Evolutionary conservation across 2,329 filamentous ascomycete genomes (phyloP), one percentile per base, ranked within the genome.

Genomic region (Cladosporium sp.): DNA sequence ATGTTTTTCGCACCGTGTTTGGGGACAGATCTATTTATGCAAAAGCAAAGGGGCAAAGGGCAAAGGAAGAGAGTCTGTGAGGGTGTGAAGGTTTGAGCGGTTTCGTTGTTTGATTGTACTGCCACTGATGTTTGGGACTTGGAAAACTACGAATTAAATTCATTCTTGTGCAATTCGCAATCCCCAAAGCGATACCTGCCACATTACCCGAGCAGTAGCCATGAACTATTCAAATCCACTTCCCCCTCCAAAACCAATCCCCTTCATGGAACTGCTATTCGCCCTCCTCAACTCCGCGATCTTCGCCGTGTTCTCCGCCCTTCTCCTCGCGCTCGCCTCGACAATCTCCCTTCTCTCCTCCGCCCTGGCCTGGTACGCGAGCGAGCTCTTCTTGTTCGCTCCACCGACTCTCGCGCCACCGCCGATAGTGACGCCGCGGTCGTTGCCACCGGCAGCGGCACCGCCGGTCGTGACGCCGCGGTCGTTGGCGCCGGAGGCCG

Each of bases 301-400:
- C 74, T 74, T 80, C 74, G 71, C 78, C 67, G 84, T 74, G 57
- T 78, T 80, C 68, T 83, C 82, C 68, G 81, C 80, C 73, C 83
- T 81, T 73, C 80, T 80, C 67, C 77, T 80, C 56, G 86, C 80
- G 69, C 82, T 81, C 71, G 80, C 82, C 71, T 87, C 85, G 21
- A 84, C 67, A 69, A 81, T 76, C 23, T 76, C 78, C 70, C 77
- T 78, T 66, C 86, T 80, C 77, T 88, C 86, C 71, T 82, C 82
- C 73, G 87, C 86, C 64, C 86, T 77, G 1, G 84, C 84, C 67
- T 85, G 85, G 23, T 85, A 87, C 69, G 87, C 86, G 11, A 88
- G 84, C 55, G 84, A 84, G 31, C 83, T 85, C 78, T 84, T 86
- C 72, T 85, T 86, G n/a, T 81, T 82, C 2, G 16, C 31, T 3